A percentile compares a stretch with the other conserved stretches of the same genome.
Conservation (phyloP, 2,329 filamentous ascomycete genomes). For the Colletotrichum sp. region DNA sequence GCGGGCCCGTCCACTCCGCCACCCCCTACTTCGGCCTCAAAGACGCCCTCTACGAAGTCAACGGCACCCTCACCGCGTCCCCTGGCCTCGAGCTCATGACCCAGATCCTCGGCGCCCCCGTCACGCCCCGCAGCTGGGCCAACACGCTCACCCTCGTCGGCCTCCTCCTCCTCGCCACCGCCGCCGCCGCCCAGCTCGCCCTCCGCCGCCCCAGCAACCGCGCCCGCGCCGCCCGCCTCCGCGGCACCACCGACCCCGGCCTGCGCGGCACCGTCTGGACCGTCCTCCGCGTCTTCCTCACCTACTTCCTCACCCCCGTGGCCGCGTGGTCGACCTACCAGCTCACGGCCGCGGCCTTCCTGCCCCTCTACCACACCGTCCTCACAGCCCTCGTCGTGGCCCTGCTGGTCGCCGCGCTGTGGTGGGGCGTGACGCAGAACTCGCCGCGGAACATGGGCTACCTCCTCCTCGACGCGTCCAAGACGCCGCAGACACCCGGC, state of each 20-base stretch:
- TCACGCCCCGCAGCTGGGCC: conserved; percentile 68
- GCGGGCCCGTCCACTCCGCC: conserved; percentile 26
- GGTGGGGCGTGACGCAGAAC: conserved; percentile 28
- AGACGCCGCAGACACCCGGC: conserved; percentile 59
- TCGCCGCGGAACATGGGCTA: conserved; percentile 30
- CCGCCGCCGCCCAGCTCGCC: conserved; percentile 55
- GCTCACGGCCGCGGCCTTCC: conserved; percentile 37
- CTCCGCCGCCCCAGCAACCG: conserved; percentile 44
- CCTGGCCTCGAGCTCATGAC: conserved; percentile 68
- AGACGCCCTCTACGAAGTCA: conserved; percentile 68
- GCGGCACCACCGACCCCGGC: neutral
- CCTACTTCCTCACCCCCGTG: conserved; percentile 76
- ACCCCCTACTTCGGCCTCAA: conserved; percentile 31
- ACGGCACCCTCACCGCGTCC: conserved; percentile 62
- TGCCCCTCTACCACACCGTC: conserved; percentile 30
- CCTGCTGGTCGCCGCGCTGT: conserved; percentile 27
- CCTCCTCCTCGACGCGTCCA: conserved; percentile 54
- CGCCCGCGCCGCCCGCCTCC: conserved; percentile 47
- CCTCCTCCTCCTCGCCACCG: conserved; percentile 61
- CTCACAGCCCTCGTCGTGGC: conserved; percentile 31
- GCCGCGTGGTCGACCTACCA: conserved; percentile 77
- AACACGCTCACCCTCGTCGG: conserved; percentile 70
- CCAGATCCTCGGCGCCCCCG: conserved; percentile 69
- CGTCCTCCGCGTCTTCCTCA: conserved; percentile 72
- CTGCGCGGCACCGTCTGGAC: conserved; percentile 39